Base-by-base conservation (phyloP, 2,329 filamentous ascomycete genomes). In the Microsporum canis region DNA sequence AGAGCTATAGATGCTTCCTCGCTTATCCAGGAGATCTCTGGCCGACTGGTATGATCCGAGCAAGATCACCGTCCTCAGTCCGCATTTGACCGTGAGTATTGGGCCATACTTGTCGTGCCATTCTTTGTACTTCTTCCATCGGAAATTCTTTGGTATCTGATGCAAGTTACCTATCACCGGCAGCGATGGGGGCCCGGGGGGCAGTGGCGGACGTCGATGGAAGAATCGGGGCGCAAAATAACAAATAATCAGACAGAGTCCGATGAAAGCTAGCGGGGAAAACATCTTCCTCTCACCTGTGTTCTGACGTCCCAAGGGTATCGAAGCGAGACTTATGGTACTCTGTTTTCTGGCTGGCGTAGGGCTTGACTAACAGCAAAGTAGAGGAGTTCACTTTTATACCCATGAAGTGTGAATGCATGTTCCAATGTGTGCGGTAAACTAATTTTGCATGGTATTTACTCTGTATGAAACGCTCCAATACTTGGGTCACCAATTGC, bases 1-100 rank as follows among this genome's bases (percentile, higher is more conserved):
- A 1, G 74, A 73, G n/a, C 74, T 74, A 63, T 77, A 77, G 36
- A 73, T 70, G 41, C 59, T 64, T 0, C 72, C 70, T 49, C 71
- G 71, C 61, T 72, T 73, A 31, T 76, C 75, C 23, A 75, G 69
- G 8, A 78, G 66, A 36, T 75, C 73, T 49, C 69, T 68, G 5
- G 72, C 71, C 7, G 71, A 68, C 12, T 69, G 64, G 0, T 68
- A 68, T 29, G 67, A 70, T 17, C 71, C 70, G 1, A 76, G 66
- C 5, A 76, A 64, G 5, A 77, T 71, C 10, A 74, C 61, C 34
- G 71, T 71, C 7, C 65, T 63, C 0, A 66, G 63, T 0, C 72
- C 74, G 17, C 69, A 61, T 49, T 71, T 71, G 33, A 75, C 59
- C 8, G 68, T 68, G 27, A 73, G 60, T 6, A 76, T 69, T 0